Conservation (phyloP, 2,329 filamentous ascomycete genomes). For the Periconia sp. region DNA sequence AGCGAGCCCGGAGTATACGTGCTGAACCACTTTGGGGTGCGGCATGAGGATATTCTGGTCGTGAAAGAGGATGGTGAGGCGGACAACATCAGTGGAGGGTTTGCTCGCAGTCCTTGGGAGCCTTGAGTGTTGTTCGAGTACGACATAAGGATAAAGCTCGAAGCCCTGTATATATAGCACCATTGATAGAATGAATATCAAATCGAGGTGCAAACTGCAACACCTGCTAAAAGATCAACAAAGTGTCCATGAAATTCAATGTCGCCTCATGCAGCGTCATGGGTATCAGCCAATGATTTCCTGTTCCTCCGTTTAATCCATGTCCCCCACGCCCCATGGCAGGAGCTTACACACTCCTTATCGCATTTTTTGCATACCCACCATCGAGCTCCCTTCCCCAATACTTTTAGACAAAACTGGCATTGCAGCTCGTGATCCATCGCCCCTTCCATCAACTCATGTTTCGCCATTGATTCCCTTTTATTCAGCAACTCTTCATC, state of each 20-base stretch:
- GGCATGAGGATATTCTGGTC: slow-evolving; percentile 64
- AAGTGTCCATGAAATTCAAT: neutral
- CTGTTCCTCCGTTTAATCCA: neutral
- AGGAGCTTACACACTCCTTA: neutral
- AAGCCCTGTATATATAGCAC: no score
- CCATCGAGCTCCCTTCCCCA: neutral
- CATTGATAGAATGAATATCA: no score
- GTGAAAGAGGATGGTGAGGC: slow-evolving; percentile 57
- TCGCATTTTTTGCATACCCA: slow-evolving; percentile 1
- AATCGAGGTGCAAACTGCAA: no score
- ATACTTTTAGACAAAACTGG: neutral
- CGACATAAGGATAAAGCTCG: no score
- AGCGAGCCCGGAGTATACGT: slow-evolving; percentile 66
- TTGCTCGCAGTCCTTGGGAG: slow-evolving; percentile 57
- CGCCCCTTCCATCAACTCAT: slow-evolving; percentile 13
- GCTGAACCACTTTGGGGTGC: slow-evolving; percentile 60
- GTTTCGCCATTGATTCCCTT: slow-evolving; percentile 12
- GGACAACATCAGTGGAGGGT: slow-evolving; percentile 57
- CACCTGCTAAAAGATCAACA: neutral
- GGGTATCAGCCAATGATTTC: no score
- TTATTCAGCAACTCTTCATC: slow-evolving; percentile 9
- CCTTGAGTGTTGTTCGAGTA: slow-evolving; percentile 32
- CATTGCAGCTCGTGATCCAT: slow-evolving; percentile 1
- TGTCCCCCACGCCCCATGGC: neutral
- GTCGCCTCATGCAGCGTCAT: neutral